These are phyloP conservation scores for Fistulina hepatica DNA, from an alignment of 1,284 basidiomycete species.

Conservation along the genomic window DNA sequence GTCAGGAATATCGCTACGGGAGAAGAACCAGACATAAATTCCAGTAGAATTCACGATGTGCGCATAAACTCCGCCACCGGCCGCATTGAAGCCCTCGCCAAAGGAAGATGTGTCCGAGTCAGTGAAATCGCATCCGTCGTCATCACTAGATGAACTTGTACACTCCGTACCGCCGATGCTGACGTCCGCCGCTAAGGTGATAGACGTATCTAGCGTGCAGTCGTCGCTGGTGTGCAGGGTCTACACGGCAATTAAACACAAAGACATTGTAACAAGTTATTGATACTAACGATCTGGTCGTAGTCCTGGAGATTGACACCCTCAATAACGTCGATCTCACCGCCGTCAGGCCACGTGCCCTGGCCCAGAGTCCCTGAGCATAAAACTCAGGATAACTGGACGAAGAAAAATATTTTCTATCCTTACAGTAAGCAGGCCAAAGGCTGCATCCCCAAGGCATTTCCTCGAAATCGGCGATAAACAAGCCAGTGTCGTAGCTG, in stretches of 20 bases:
- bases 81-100: slow-evolving; percentile 36
- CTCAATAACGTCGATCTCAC: slow-evolving; percentile 37
- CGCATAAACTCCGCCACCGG: slow-evolving; percentile 49
- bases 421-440: slow-evolving; percentile 9
- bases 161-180: too few species aligned
- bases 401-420: neutral
- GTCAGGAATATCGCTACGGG: slow-evolving; percentile 37
- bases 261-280: too few species aligned
- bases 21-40: slow-evolving; percentile 52
- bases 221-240: slow-evolving; percentile 26
- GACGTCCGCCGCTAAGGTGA: too few species aligned
- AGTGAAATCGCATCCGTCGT: slow-evolving; percentile 44
- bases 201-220: slow-evolving; percentile 19
- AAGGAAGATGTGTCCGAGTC: slow-evolving; percentile 32
- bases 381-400: neutral
- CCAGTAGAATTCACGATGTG: slow-evolving; percentile 42
- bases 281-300: too few species aligned
- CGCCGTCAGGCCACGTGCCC: slow-evolving; percentile 30
- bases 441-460: slow-evolving; percentile 11
- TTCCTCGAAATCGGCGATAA: slow-evolving; percentile 11
- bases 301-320: slow-evolving; percentile 23
- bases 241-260: too few species aligned
- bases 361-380: slow-evolving; percentile 17
- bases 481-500: slow-evolving; percentile 11
- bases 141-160: slow-evolving; percentile 27